Percentiles rank a stretch among this genome's conserved stretches.
Evolutionary conservation across 371 early-diverging fungal genomes (phyloP).

Genomic region (Mortierella sp.): DNA sequence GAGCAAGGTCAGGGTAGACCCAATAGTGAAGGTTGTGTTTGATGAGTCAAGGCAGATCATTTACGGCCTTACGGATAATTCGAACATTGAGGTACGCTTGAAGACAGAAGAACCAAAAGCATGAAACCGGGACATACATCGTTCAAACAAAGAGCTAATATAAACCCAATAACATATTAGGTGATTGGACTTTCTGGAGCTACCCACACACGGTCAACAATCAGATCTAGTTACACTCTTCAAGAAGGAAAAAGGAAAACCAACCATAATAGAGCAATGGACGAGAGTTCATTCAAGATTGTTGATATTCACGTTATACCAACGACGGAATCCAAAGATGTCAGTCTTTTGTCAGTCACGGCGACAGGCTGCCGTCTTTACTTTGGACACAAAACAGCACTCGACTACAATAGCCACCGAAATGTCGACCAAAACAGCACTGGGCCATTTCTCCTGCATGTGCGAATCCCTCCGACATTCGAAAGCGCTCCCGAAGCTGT

Average conservation of each 20-base stretch:
- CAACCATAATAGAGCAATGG: constrained; percentile 47
- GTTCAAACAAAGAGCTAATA: neutral
- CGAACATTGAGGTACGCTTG: constrained; percentile 73
- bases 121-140: neutral
- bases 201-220: constrained; percentile 16
- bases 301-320: constrained; percentile 48
- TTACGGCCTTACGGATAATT: constrained; percentile 75
- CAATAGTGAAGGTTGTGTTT: constrained; percentile 68
- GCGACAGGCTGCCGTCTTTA: constrained; percentile 78
- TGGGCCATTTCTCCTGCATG: constrained; percentile 76
- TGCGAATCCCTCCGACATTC: constrained; percentile 76
- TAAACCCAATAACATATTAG: neutral
- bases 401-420: constrained; percentile 36
- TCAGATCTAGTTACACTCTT: constrained; percentile 30
- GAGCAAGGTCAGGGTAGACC: constrained; percentile 55
- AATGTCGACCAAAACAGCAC: constrained; percentile 55
- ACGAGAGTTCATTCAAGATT: constrained; percentile 45
- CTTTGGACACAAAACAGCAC: constrained; percentile 66
- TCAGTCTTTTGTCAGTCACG: constrained; percentile 34
- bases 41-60: constrained; percentile 80
- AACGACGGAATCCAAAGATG: constrained; percentile 41
- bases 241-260: constrained; percentile 54
- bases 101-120: neutral
- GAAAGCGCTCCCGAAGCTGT: constrained; percentile 49
- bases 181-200: constrained; percentile 31